These are phyloP conservation scores for Lactarius tabidus DNA, from an alignment of 768 basidiomycete genomes.

Conservation along the genomic window DNA sequence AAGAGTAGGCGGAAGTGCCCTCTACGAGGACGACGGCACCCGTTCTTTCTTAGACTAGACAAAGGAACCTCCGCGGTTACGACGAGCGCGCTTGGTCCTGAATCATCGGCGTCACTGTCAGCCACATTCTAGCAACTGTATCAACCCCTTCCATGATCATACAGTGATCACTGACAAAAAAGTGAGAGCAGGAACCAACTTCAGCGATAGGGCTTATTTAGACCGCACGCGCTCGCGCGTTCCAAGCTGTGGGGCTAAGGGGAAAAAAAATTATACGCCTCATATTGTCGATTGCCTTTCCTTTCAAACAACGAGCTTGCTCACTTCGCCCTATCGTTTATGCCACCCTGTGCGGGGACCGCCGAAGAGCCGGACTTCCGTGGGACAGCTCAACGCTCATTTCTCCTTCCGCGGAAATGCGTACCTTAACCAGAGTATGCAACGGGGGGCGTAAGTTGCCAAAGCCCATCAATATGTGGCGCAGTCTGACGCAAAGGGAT, in stretches of 20 bases:
- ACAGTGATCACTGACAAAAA: not conserved
- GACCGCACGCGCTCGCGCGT: not conserved
- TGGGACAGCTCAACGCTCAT: not conserved
- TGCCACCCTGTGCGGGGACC: not conserved
- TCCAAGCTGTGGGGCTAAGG: not conserved
- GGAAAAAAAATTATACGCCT: not conserved
- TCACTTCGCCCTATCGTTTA: not conserved
- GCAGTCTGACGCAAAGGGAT: conserved; percentile 1
- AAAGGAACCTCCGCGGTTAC: conserved; percentile 4
- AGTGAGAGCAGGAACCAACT: not conserved
- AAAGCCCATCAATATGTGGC: conserved; percentile 15
- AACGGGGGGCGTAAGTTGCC: conserved; percentile 9
- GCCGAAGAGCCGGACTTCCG: not conserved
- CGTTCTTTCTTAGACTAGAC: conserved; percentile 11
- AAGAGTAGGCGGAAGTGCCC: not conserved
- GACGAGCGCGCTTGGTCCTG: conserved; percentile 3
- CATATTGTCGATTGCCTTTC: not conserved
- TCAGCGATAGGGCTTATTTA: not conserved
- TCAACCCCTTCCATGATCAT: not conserved
- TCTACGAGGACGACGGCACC: not conserved
- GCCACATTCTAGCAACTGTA: not conserved
- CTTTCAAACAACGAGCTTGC: not conserved
- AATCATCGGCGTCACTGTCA: conserved; percentile 16
- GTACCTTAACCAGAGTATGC: not conserved
- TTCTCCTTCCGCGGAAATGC: not conserved